Base-by-base conservation (phyloP, 805 yeast genomes). In the Metschnikowia koreensis region DNA sequence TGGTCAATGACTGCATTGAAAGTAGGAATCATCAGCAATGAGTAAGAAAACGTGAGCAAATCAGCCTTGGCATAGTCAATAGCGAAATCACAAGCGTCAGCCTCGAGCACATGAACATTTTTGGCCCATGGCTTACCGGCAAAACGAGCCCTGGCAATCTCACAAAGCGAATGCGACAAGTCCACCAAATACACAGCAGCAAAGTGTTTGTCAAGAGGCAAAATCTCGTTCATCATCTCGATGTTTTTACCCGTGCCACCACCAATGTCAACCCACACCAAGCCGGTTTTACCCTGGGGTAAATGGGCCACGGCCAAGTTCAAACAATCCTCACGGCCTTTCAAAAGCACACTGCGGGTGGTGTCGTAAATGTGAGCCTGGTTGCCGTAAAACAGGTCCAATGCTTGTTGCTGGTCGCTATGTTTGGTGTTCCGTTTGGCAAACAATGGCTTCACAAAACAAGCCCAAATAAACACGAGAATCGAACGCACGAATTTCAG, bases 211-310 rank as follows among this genome's bases (percentile, higher is more conserved):
- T 70, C 58, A 41, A 84, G 66, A 12, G 82, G 75, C 46, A 79
- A 69, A 43, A 82, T 69, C 41, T 73, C 64, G 64, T 85, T 74
- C 96, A 88, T 88, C 60, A 79, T 76, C 67, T 88, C 94, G 60
- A 88, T 84, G 69, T 88, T 88, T 67, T 83, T 76, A 44, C 96
- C 96, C 6, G 96, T 88, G 26, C 96, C 96, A 33, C 96, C 96
- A 46, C 96, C 96, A 62, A 89, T 80, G 64, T 86, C 92, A 46
- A 86, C 75, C 92, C 92, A 86, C 42, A 85, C 82, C 42, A 85
- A 68, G 41, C 29, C 36, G 39, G 65, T 62, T 28, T 66, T 67
- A 47, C 70, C 73, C 36, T 63, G 56, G 55, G 63, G 37, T 38
- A 85, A 67, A 65, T 87, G 91, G 27, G 84, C 66, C 31, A 73